Conservation (phyloP, 352 stramenopile genomes). For the Phytophthora crassamura region DNA sequence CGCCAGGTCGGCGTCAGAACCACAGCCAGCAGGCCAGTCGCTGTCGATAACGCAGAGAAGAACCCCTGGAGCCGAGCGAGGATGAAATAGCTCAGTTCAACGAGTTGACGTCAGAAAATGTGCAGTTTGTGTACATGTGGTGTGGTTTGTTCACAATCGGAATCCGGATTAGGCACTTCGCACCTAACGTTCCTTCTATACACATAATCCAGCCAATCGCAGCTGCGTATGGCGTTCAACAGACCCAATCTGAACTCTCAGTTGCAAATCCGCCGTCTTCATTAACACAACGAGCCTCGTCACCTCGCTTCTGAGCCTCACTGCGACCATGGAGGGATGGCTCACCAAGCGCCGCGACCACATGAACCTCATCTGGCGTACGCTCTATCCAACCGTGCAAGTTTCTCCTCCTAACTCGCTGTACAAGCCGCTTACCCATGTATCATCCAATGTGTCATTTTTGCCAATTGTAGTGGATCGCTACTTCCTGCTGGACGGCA, state of each 20-base stretch:
- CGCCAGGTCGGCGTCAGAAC: neutral
- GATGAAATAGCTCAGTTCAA: slow-evolving; percentile 11
- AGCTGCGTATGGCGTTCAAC: slow-evolving; percentile 23
- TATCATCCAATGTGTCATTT: slow-evolving; percentile 19
- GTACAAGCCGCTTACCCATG: slow-evolving; percentile 19
- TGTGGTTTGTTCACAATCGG: slow-evolving; percentile 12
- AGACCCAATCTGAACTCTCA: slow-evolving; percentile 15
- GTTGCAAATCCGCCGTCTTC: slow-evolving; percentile 34
- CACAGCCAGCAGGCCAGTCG: neutral
- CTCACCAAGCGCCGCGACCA: slow-evolving; percentile 89
- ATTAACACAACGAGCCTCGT: too few relatives aligned
- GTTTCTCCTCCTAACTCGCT: neutral
- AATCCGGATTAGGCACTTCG: slow-evolving; percentile 3
- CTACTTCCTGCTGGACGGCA: slow-evolving; percentile 89
- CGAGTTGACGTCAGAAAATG: slow-evolving; percentile 15
- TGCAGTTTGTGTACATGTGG: slow-evolving; percentile 21
- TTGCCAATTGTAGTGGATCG: slow-evolving; percentile 64
- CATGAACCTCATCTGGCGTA: slow-evolving; percentile 93
- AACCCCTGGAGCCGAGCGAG: neutral
- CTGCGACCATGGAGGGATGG: slow-evolving; percentile 81
- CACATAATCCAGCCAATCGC: slow-evolving; percentile 21
- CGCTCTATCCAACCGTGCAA: slow-evolving; percentile 21
- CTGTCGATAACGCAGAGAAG: neutral
- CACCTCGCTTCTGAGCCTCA: slow-evolving; percentile 3
- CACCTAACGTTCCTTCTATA: slow-evolving; percentile 1